Conservation (phyloP, 495 filamentous ascomycete species). For the Chaetomium cochliodes region DNA sequence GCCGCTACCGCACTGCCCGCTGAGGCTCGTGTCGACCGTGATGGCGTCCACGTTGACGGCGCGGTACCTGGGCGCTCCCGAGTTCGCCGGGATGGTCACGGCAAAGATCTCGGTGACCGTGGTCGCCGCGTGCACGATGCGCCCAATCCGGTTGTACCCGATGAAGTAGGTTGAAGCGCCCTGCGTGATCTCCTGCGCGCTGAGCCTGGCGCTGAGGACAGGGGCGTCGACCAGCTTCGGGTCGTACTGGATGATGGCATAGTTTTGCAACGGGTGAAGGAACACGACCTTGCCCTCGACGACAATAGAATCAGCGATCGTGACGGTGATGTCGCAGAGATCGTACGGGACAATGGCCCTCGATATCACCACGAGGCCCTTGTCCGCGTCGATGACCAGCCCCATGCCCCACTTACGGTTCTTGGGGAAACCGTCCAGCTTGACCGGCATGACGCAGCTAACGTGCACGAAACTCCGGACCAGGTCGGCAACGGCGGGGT, state of each 20-base stretch:
- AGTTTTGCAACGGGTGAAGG: constrained; percentile 98
- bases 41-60: constrained; percentile 97
- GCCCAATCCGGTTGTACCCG: constrained; percentile 92
- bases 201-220: constrained; percentile 82
- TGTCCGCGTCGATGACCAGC: constrained; percentile 90
- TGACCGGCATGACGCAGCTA: constrained; percentile 86
- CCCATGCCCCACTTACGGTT: constrained; percentile 92
- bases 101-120: constrained; percentile 97
- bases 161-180: constrained; percentile 89
- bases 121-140: constrained; percentile 90
- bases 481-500: constrained; percentile 86
- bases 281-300: constrained; percentile 93
- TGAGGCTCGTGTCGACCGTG: constrained; percentile 90
- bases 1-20: constrained; percentile 90
- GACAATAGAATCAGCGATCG: constrained; percentile 92
- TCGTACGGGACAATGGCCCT: constrained; percentile 93
- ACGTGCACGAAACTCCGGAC: constrained; percentile 94
- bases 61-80: constrained; percentile 85
- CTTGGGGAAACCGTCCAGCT: constrained; percentile 93
- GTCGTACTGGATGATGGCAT: constrained; percentile 93
- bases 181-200: constrained; percentile 79
- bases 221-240: constrained; percentile 88
- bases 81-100: constrained; percentile 91
- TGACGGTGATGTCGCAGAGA: constrained; percentile 91
- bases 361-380: constrained; percentile 90